These are phyloP conservation scores for Cyclotella atomus DNA, from an alignment of 108 stramenopile genomes.

Conservation along the genomic window DNA sequence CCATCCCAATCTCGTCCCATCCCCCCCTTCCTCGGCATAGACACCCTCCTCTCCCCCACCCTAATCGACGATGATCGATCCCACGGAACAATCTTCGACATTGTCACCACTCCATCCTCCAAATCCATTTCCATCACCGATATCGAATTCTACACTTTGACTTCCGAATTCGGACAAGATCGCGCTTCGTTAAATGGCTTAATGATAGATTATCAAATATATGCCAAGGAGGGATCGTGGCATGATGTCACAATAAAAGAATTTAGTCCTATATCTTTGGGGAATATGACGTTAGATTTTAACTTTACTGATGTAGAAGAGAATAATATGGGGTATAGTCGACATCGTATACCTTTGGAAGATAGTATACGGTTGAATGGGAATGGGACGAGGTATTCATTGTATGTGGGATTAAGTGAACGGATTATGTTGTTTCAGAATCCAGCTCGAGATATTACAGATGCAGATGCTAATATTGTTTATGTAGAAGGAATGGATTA, in stretches of 20 bases:
- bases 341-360: background rate
- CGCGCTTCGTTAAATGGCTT: too few species aligned
- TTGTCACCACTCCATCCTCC: background rate
- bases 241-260: slow-evolving; percentile 12
- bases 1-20: background rate
- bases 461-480: background rate
- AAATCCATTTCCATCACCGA: background rate
- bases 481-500: slow-evolving; percentile 3
- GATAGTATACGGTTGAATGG: slow-evolving; percentile 8
- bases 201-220: slow-evolving; percentile 10
- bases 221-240: slow-evolving; percentile 11
- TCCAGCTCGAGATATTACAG: background rate
- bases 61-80: background rate
- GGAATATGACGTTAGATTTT: background rate
- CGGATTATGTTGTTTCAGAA: slow-evolving; percentile 6
- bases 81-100: slow-evolving; percentile 15
- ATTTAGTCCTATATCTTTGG: background rate
- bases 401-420: slow-evolving; percentile 11
- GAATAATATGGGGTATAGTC: background rate
- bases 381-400: slow-evolving; percentile 5
- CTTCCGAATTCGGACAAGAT: background rate
- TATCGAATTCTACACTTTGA: slow-evolving; percentile 13
- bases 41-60: background rate
- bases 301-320: background rate
- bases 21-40: slow-evolving; percentile 1